Percentiles rank a stretch among this genome's conserved stretches.
Conservation (phyloP, 106 monocot genomes). For the Alisma plantagoaquatica region DNA sequence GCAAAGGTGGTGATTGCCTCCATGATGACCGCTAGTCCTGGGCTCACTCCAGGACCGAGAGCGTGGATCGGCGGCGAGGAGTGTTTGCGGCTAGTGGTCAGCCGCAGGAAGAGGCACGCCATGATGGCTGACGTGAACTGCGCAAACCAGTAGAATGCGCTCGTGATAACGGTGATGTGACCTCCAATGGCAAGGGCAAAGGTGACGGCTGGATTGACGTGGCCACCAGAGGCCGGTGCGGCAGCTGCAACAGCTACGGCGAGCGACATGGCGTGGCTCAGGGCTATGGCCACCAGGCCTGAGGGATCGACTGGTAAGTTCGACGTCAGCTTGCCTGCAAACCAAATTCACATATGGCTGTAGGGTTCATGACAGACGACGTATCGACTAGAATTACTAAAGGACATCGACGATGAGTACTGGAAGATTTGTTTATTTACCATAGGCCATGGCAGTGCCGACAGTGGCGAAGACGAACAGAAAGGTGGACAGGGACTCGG, state of each 20-base stretch:
- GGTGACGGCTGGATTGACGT: conserved; percentile 27
- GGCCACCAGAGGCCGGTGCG: conserved; percentile 42
- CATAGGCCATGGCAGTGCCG: too few relatives aligned
- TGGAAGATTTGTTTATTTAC: too few relatives aligned
- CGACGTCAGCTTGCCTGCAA: conserved; percentile 27
- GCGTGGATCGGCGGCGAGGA: conserved; percentile 56
- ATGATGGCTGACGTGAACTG: conserved; percentile 47
- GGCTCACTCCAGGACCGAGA: conserved; percentile 30
- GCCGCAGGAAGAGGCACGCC: conserved; percentile 50
- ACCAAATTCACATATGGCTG: too few relatives aligned
- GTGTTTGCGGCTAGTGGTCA: conserved; percentile 37
- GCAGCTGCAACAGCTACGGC: conserved; percentile 32
- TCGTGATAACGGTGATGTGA: conserved; percentile 36
- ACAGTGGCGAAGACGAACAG: too few relatives aligned
- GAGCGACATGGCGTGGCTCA: conserved; percentile 28
- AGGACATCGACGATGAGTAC: too few relatives aligned
- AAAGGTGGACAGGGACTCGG: too few relatives aligned
- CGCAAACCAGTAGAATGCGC: conserved; percentile 68
- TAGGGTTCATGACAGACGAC: too few relatives aligned
- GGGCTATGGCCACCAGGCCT: conserved; percentile 31
- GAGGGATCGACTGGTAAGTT: conserved; percentile 21
- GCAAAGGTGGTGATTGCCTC: conserved; percentile 70
- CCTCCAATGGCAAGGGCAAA: conserved; percentile 43
- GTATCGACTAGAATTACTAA: too few relatives aligned
- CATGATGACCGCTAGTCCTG: conserved; percentile 38